These are phyloP conservation scores for Nigrospora oryzae DNA, from an alignment of 2,329 filamentous ascomycete genomes.

Conservation along the genomic window DNA sequence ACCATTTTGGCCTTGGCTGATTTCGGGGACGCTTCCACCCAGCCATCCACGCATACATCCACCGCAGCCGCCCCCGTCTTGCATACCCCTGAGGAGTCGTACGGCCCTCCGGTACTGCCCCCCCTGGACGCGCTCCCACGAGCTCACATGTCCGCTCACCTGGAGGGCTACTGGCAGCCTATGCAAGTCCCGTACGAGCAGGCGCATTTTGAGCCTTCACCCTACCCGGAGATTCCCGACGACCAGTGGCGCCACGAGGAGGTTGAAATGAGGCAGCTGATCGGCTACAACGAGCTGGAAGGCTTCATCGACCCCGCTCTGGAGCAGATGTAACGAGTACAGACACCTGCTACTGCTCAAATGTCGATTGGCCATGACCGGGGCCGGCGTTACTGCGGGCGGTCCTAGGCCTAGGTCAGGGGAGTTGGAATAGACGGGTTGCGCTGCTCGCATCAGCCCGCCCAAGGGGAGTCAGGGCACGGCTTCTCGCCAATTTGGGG, in stretches of 20 bases:
- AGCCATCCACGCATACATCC: neutral
- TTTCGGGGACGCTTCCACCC: neutral
- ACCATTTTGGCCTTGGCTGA: neutral
- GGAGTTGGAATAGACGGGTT: too few species aligned
- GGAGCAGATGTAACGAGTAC: slow-evolving; percentile 8
- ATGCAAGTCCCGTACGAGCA: neutral
- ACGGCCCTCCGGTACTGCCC: too few species aligned
- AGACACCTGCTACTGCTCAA: slow-evolving; percentile 19
- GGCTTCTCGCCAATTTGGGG: neutral
- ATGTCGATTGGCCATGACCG: neutral
- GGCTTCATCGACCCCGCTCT: slow-evolving; percentile 3
- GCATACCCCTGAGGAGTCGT: too few species aligned
- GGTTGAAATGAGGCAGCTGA: slow-evolving; percentile 31
- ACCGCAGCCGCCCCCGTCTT: neutral
- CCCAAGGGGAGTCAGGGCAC: too few species aligned
- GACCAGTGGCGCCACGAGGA: slow-evolving; percentile 36
- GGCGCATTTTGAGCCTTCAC: slow-evolving; percentile 16
- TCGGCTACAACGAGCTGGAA: slow-evolving; percentile 11
- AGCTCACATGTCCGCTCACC: neutral
- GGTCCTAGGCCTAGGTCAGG: too few species aligned
- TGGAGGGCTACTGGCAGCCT: slow-evolving; percentile 1
- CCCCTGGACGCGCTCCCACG: too few species aligned
- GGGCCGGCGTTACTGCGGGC: too few species aligned
- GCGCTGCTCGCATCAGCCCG: too few species aligned
- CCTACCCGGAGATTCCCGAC: slow-evolving; percentile 19